Base-by-base conservation (phyloP, 2,329 filamentous ascomycete species). In the Pseudohalonectria lignicola region DNA sequence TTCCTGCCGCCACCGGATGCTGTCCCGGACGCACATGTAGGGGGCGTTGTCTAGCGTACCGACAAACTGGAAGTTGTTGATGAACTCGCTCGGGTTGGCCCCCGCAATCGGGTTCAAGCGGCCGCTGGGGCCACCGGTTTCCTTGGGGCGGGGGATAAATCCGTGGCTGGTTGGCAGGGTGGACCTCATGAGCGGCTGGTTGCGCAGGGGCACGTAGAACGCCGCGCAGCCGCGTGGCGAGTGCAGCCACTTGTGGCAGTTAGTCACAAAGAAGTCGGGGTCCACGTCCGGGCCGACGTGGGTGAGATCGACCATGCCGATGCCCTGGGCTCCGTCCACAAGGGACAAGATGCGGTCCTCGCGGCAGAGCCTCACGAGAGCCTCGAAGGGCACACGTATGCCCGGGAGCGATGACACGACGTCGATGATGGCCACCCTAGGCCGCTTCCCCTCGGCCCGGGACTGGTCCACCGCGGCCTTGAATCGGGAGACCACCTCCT, bases 211-310 rank as follows among this genome's bases (percentile, higher is more conserved):
- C 1, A 92, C 83, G 57, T 93, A 82, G 46, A 95, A 74, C 4
- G 92, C 64, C 3, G 86, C 86, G 53, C 82, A 87, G 13, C 80
- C 82, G 23, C 88, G 77, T 1, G 88, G 90, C 1, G 76, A 74
- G 51, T 76, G 79, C 7, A 95, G 75, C 90, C 90, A 96, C 64
- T 94, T 94, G 64, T 94, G 85, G 49, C 79, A 85, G 56, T 95
- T 95, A 39, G 71, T 81, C 12, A 90, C 72, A 52, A 93, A 85
- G 61, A 94, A 95, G 57, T 95, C 88, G 0, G 86, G 79, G 44
- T 87, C 74, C 3, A 87, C 61, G 4, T 60, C 56, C 0, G 53
- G 45, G 6, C 36, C 36, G 15, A 38, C 21, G 12, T 95, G 60
- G 55, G 93, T 74, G 7, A 95, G 57, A 1, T 71, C 66, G 7